Evolutionary conservation across 768 basidiomycete species (phyloP).

Genomic region (Sistotremastrum suecicum): DNA sequence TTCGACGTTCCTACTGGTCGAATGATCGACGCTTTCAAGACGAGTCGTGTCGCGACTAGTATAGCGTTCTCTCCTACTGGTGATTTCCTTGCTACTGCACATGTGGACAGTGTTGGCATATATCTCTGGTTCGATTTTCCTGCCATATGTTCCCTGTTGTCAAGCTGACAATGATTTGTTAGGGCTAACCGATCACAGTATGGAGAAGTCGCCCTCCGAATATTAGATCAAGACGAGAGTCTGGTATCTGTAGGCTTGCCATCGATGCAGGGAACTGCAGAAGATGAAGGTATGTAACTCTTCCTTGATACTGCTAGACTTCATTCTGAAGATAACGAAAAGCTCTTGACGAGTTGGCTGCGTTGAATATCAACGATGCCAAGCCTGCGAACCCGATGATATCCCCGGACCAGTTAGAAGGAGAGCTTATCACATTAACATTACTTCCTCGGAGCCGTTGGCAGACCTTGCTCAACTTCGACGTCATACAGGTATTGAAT

Average conservation of each 20-base stretch:
- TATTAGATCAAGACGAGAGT: conserved; percentile 58
- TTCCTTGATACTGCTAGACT: neutral
- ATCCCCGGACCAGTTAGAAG: conserved; percentile 79
- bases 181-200: conserved; percentile 98
- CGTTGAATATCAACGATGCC: conserved; percentile 41
- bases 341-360: conserved; percentile 66
- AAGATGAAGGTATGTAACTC: conserved; percentile 57
- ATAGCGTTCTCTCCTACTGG: conserved; percentile 88
- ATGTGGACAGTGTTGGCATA: conserved; percentile 87
- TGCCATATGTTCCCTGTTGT: neutral
- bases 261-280: conserved; percentile 66
- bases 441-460: conserved; percentile 84
- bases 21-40: conserved; percentile 85
- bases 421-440: conserved; percentile 86
- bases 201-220: conserved; percentile 66
- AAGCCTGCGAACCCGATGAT: conserved; percentile 56
- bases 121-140: conserved; percentile 87
- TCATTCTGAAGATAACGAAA: conserved; percentile 2
- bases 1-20: conserved; percentile 91
- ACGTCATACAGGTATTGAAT: conserved; percentile 67
- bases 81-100: conserved; percentile 91
- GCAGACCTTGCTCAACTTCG: conserved; percentile 94
- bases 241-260: conserved; percentile 60
- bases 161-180: conserved; percentile 1
- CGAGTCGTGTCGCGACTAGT: conserved; percentile 76